These are phyloP conservation scores for Lonicera japonica DNA, from an alignment of 129 eudicot species.

Conservation along the genomic window DNA sequence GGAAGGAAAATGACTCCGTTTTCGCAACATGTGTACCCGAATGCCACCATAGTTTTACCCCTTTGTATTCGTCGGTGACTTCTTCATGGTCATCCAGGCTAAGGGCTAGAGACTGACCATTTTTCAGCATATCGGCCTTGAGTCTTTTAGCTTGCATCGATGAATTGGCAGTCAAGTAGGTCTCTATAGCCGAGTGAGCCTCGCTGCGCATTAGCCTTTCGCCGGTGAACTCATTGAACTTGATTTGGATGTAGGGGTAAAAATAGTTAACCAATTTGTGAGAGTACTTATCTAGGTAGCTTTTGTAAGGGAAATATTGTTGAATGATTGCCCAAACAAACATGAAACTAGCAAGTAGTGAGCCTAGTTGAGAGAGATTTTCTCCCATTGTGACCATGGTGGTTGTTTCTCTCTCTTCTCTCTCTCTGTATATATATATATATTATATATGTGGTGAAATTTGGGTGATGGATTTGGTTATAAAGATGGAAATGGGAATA, in stretches of 20 bases:
- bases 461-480: no score
- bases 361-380: constrained; percentile 17
- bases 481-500: no score
- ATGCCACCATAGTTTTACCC: constrained; percentile 44
- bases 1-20: constrained; percentile 8
- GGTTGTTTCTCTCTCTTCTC: background rate
- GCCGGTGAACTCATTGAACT: constrained; percentile 33
- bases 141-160: constrained; percentile 29
- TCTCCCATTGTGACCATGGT: background rate
- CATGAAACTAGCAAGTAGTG: constrained; percentile 25
- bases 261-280: constrained; percentile 6
- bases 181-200: constrained; percentile 31
- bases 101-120: constrained; percentile 18
- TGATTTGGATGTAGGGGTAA: constrained; percentile 38
- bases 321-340: constrained; percentile 26
- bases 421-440: no score
- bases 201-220: constrained; percentile 30
- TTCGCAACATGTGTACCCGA: constrained; percentile 5
- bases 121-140: constrained; percentile 19
- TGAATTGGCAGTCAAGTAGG: constrained; percentile 33
- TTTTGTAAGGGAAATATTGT: constrained; percentile 23
- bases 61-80: constrained; percentile 37
- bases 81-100: constrained; percentile 46
- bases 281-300: constrained; percentile 16
- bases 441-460: background rate